Conservation (phyloP, 108 stramenopile genomes). For the Schizochytrium sp. region DNA sequence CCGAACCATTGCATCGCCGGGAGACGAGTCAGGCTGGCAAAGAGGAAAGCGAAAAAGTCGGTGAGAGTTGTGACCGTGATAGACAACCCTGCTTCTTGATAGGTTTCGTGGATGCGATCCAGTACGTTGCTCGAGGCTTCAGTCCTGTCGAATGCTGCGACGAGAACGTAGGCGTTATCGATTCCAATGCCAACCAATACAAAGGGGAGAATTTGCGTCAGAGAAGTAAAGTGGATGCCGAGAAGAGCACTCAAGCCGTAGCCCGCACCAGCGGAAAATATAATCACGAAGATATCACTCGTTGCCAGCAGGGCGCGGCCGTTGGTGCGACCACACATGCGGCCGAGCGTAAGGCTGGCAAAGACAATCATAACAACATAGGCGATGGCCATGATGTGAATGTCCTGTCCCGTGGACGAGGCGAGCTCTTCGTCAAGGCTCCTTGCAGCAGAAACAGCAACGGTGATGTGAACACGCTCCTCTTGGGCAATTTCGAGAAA, state of each 20-base stretch:
- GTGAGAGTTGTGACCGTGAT: background rate
- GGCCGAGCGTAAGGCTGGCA: background rate
- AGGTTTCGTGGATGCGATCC: background rate
- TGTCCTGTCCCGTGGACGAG: background rate
- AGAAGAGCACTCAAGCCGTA: background rate
- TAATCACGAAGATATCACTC: background rate
- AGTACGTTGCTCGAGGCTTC: background rate
- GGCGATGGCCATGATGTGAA: background rate
- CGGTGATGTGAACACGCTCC: background rate
- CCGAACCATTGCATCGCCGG: background rate
- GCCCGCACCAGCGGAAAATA: background rate
- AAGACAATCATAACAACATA: background rate
- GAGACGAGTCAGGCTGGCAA: background rate
- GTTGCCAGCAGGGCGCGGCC: background rate
- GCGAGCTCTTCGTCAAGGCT: slow-evolving; percentile 8
- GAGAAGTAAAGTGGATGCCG: slow-evolving; percentile 26
- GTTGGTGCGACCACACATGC: background rate
- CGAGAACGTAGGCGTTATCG: slow-evolving; percentile 11
- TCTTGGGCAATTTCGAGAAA: background rate
- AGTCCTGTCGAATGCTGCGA: background rate
- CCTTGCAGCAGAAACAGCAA: background rate
- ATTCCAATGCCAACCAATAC: slow-evolving; percentile 29
- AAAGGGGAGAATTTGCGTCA: slow-evolving; percentile 32
- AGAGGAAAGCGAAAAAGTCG: background rate
- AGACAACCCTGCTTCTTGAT: background rate